These are phyloP conservation scores for Capsicum pubescens DNA, from an alignment of 257 asterid species.

Conservation along the genomic window DNA sequence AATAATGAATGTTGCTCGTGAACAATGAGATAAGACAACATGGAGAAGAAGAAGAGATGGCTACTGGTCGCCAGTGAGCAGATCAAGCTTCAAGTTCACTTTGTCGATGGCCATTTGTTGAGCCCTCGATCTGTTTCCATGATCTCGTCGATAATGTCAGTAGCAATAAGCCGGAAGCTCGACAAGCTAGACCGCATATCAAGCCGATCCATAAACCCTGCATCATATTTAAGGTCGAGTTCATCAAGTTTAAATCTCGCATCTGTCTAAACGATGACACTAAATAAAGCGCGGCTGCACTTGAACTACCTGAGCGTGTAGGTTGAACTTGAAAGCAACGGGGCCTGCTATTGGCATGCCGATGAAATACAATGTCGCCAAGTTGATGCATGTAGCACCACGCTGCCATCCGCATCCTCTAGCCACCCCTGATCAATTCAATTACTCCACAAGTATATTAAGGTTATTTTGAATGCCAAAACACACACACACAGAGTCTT, in stretches of 20 bases:
- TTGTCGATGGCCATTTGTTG: not conserved
- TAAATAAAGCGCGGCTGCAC: not conserved
- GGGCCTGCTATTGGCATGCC: slow-evolving; percentile 66
- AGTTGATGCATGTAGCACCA: slow-evolving; percentile 54
- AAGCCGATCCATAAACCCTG: slow-evolving; percentile 81
- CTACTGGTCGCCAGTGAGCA: no score
- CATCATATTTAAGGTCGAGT: not conserved
- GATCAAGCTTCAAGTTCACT: not conserved
- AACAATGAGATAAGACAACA: no score
- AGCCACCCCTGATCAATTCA: slow-evolving; percentile 56
- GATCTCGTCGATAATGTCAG: slow-evolving; percentile 37
- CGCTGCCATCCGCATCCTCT: slow-evolving; percentile 87
- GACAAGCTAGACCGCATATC: slow-evolving; percentile 63
- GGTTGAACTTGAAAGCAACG: slow-evolving; percentile 58
- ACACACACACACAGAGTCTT: no score
- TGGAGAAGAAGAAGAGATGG: no score
- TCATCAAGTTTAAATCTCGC: not conserved
- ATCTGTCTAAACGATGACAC: not conserved
- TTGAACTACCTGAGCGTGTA: slow-evolving; percentile 57
- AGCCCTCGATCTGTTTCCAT: not conserved
- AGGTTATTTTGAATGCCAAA: not conserved
- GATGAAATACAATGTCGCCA: slow-evolving; percentile 61
- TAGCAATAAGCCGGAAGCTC: slow-evolving; percentile 50
- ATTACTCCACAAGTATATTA: not conserved
- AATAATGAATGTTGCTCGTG: no score